A percentile compares a stretch with the other conserved stretches of the same genome.
Evolutionary conservation across 2,329 filamentous ascomycete genomes (phyloP).

Genomic region (Sclerotinia nivalis): DNA sequence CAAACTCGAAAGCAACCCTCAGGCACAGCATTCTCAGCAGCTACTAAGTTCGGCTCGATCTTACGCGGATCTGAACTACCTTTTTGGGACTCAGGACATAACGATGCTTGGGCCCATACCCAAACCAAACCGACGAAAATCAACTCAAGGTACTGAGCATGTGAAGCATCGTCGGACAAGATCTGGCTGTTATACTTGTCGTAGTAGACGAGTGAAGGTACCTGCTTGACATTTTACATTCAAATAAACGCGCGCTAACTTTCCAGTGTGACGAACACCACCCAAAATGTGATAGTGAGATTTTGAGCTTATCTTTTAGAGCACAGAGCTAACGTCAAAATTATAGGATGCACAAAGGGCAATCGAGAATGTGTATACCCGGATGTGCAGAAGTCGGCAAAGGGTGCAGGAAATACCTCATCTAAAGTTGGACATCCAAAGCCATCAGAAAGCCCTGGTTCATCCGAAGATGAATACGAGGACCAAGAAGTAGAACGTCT

Average conservation of each 20-base stretch:
- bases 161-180: conserved; percentile 92
- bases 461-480: conserved; percentile 54
- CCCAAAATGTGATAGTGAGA: conserved; percentile 78
- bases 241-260: conserved; percentile 33
- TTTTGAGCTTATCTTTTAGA: conserved; percentile 2
- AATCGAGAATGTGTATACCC: conserved; percentile 90
- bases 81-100: conserved; percentile 38
- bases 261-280: conserved; percentile 85
- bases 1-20: conserved; percentile 5
- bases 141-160: conserved; percentile 36
- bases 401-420: conserved; percentile 30
- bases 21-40: conserved; percentile 13
- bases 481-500: conserved; percentile 52
- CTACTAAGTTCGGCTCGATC: conserved; percentile 19
- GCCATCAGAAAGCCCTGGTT: conserved; percentile 46
- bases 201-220: conserved; percentile 82
- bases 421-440: conserved; percentile 43
- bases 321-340: conserved; percentile 32
- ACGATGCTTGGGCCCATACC: conserved; percentile 37
- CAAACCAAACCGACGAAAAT: conserved; percentile 38
- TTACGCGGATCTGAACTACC: conserved; percentile 36
- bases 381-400: conserved; percentile 55
- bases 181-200: conserved; percentile 92
- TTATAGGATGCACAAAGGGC: conserved; percentile 82
- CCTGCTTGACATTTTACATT: conserved; percentile 24